Base-by-base conservation (phyloP, 345 rosid genomes). In the Pseudoturritis turrita region DNA sequence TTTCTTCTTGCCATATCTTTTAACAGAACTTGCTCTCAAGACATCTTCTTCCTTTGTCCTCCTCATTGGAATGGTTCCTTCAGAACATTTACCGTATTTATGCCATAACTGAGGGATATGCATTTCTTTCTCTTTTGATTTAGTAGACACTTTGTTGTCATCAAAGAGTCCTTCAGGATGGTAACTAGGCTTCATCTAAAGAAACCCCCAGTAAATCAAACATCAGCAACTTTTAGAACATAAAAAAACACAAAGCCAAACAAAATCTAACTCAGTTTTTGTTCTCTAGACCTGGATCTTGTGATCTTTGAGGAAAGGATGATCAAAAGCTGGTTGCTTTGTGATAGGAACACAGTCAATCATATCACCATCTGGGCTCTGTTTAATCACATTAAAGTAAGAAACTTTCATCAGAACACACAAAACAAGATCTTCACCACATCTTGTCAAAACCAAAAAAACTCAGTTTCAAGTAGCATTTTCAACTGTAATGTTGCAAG, bases 281-380 rank as follows among this genome's bases (percentile, higher is more conserved):
- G 1, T 22, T 7, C 13, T 39, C n/a, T 26, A 60, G 3, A 94
- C 97, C 96, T 89, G 99, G 70, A 95, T 91, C 83, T 89, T 88
- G 84, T 95, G 97, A 76, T 95, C 96, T 80, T 89, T 95, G 70
- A 91, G 93, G 78, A 60, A 89, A 62, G 97, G 97, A 68, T 95
- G 99, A 77, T 95, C 99, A 71, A 95, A 89, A 76, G 99, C 97
- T 23, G 99, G 96, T 70, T 95, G 99, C 66, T 87, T 81, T 69
- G 96, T 57, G 62, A 95, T 83, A 49, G 75, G 91, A 77, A 95
- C 82, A 80, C 99, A 95, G 68, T 95, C 99, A 60, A 95, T 91
- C 11, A 77, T 62, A 77, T 88, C 94, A 62, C 94, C 94, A 82
- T 88, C 94, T 45, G 89, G 85, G 45, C 94, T 88, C 90, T 88